Conservation (phyloP, 1,284 basidiomycete species). For the Pseudozyma hubeiensis region DNA sequence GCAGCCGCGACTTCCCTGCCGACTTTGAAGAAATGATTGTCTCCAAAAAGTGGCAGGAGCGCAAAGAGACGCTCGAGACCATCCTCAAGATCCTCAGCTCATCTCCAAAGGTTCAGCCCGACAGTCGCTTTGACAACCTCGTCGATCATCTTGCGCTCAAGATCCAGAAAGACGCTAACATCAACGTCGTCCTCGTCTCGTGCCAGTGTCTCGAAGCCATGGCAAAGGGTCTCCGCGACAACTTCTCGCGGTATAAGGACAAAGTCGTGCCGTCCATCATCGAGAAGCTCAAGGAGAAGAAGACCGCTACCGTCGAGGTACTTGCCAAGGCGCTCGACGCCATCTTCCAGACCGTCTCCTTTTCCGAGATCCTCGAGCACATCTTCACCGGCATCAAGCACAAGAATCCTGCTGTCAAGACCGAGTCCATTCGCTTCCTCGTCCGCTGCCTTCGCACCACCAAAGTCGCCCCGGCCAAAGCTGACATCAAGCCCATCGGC, state of each 20-base stretch:
- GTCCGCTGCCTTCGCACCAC: slow-evolving; percentile 80
- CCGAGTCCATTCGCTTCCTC: slow-evolving; percentile 90
- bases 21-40: slow-evolving; percentile 74
- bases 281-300: slow-evolving; percentile 94
- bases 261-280: slow-evolving; percentile 82
- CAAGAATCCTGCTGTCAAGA: slow-evolving; percentile 97
- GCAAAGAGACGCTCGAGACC: slow-evolving; percentile 86
- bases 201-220: slow-evolving; percentile 87
- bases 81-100: slow-evolving; percentile 79
- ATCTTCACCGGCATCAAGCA: slow-evolving; percentile 81
- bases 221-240: slow-evolving; percentile 79
- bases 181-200: slow-evolving; percentile 92
- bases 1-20: slow-evolving; percentile 74
- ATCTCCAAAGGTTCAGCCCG: slow-evolving; percentile 80
- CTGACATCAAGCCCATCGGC: slow-evolving; percentile 85
- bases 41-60: slow-evolving; percentile 98
- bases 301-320: slow-evolving; percentile 87
- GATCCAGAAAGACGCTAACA: slow-evolving; percentile 90
- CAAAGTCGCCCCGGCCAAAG: slow-evolving; percentile 76
- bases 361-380: slow-evolving; percentile 87
- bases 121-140: slow-evolving; percentile 78
- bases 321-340: slow-evolving; percentile 90
- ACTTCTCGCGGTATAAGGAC: slow-evolving; percentile 82
- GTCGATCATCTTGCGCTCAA: slow-evolving; percentile 81
- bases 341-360: slow-evolving; percentile 79